Conservation (phyloP, 106 monocot species). For the Dioscorea dumetorum region DNA sequence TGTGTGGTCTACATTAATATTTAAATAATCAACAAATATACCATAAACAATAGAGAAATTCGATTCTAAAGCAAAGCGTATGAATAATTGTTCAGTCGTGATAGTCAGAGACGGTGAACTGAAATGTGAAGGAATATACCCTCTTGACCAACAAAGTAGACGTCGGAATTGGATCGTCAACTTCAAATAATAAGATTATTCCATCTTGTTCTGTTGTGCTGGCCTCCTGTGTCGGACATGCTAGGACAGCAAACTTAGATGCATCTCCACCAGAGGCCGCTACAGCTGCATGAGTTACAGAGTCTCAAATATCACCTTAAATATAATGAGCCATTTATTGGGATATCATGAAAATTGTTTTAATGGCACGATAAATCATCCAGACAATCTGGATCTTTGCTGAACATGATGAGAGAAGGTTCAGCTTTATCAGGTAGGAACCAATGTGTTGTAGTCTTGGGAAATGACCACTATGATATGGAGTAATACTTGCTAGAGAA, state of each 20-base stretch:
- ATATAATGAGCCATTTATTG: neutral
- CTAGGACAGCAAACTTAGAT: conserved; percentile 72
- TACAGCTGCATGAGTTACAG: conserved; percentile 24
- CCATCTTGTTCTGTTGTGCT: conserved; percentile 36
- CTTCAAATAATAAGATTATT: conserved; percentile 64
- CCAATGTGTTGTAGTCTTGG: too few relatives aligned
- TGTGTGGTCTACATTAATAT: too few relatives aligned
- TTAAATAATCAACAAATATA: too few relatives aligned
- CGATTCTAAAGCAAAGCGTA: too few relatives aligned
- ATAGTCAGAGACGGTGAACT: too few relatives aligned
- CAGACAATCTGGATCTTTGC: neutral
- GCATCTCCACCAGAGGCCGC: conserved; percentile 49
- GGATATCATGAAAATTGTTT: neutral
- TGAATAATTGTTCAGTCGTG: too few relatives aligned
- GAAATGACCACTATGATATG: too few relatives aligned
- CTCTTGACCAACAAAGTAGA: conserved; percentile 71
- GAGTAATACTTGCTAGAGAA: too few relatives aligned
- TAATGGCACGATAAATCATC: neutral
- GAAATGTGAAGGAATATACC: conserved; percentile 24
- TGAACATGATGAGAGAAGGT: neutral
- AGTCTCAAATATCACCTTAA: neutral
- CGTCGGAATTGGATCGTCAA: conserved; percentile 44
- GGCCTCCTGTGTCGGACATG: conserved; percentile 7
- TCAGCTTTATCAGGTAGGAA: too few relatives aligned
- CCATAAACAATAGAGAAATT: too few relatives aligned